phyloP scores from a whole-genome alignment of 75 land plant genomes.

The Gnetum montanum region DNA sequence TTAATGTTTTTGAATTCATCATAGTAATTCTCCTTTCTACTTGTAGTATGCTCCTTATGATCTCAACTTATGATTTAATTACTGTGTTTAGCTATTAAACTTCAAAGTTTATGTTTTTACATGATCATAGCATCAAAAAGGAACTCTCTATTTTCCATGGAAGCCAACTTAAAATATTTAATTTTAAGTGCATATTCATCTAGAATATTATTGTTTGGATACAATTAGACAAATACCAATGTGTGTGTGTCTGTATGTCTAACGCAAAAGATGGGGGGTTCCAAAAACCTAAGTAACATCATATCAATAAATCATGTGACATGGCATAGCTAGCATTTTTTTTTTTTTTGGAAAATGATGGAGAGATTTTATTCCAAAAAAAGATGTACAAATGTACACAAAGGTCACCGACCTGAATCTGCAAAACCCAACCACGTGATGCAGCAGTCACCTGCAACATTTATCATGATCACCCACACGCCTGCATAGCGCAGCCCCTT shows the following conservation, averaged over 20 bases:
- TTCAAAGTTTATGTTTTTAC: conserved; percentile 15
- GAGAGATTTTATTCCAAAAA: too few species aligned
- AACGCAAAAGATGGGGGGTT: too few species aligned
- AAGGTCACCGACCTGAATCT: too few species aligned
- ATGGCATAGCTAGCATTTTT: too few species aligned
- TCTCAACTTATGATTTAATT: conserved; percentile 1
- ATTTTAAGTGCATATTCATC: conserved; percentile 11
- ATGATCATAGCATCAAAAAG: conserved; percentile 8
- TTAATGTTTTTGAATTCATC: conserved; percentile 7
- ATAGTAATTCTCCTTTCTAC: neutral
- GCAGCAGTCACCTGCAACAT: too few species aligned
- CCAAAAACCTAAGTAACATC: too few species aligned
- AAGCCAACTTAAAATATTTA: conserved; percentile 25
- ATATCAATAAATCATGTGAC: too few species aligned
- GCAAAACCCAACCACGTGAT: too few species aligned
- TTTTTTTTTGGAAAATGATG: too few species aligned
- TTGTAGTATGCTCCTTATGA: conserved; percentile 5
- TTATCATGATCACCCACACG: too few species aligned
- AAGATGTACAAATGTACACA: too few species aligned
- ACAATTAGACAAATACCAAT: neutral
- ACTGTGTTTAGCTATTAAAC: conserved; percentile 18
- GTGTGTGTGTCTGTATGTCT: conserved; percentile 12
- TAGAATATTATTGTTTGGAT: neutral
- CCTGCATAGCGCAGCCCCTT: too few species aligned
- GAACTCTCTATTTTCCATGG: conserved; percentile 3